Percentiles rank a stretch among this genome's conserved stretches.
phyloP scores from a whole-genome alignment of 805 yeast genomes.

The Candida pini region DNA sequence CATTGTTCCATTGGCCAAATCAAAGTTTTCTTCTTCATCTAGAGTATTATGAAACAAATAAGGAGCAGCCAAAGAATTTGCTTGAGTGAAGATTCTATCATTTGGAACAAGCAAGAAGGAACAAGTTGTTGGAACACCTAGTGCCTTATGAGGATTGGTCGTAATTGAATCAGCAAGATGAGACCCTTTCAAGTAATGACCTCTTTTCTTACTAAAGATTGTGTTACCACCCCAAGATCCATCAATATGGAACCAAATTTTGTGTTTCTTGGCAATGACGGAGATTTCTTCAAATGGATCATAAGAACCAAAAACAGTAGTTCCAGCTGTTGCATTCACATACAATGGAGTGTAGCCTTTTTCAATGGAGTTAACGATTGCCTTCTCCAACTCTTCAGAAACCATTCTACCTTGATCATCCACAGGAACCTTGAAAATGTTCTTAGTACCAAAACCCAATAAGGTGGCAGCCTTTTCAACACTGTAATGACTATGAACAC shows the following conservation, averaged over 20 bases:
- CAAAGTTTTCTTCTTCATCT: constrained; percentile 52
- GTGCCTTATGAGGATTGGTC: constrained; percentile 80
- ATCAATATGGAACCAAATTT: constrained; percentile 78
- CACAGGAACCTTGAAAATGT: constrained; percentile 61
- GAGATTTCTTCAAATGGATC: constrained; percentile 60
- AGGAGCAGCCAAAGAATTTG: constrained; percentile 76
- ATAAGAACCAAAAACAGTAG: constrained; percentile 81
- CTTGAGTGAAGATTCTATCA: constrained; percentile 54
- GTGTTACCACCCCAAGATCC: constrained; percentile 93
- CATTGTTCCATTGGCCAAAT: constrained; percentile 86
- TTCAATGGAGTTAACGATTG: constrained; percentile 35
- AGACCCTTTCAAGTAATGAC: constrained; percentile 47
- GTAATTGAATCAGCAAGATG: constrained; percentile 72
- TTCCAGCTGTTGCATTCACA: constrained; percentile 81
- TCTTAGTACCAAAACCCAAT: constrained; percentile 60
- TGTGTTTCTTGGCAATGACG: constrained; percentile 44
- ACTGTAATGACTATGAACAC: constrained; percentile 72
- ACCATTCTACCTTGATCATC: constrained; percentile 53
- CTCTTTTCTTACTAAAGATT: constrained; percentile 51
- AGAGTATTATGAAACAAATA: constrained; percentile 65
- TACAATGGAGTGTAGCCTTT: constrained; percentile 70
- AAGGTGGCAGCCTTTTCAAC: constrained; percentile 78
- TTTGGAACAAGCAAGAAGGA: constrained; percentile 73
- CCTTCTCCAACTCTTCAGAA: constrained; percentile 37
- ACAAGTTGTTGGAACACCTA: constrained; percentile 78